phyloP scores from a whole-genome alignment of 805 yeast species.

The Debaryomyces maramus region DNA sequence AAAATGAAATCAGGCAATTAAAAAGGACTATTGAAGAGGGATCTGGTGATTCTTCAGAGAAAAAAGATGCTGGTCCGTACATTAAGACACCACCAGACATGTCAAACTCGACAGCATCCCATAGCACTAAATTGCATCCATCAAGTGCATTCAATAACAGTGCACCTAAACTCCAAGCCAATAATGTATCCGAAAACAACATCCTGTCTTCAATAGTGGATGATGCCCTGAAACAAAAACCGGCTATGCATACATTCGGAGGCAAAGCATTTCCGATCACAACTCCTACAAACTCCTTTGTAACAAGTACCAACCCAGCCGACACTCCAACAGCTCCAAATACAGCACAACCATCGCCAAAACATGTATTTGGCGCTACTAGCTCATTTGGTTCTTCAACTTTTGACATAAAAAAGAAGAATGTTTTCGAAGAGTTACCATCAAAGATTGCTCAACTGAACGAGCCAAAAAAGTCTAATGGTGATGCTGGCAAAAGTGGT shows the following conservation, averaged over 20 bases:
- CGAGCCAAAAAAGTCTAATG: not conserved
- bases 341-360: conserved; percentile 10
- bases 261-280: conserved; percentile 19
- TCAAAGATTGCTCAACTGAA: conserved; percentile 8
- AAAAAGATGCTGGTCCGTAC: conserved; percentile 7
- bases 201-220: conserved; percentile 1
- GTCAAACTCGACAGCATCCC: not conserved
- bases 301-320: conserved; percentile 2
- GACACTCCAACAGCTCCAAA: conserved; percentile 13
- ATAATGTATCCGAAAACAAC: conserved; percentile 1
- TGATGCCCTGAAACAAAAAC: conserved; percentile 2
- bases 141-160: not conserved
- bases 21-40: conserved; percentile 8
- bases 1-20: conserved; percentile 21
- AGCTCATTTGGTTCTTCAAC: conserved; percentile 36
- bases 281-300: conserved; percentile 17
- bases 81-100: not conserved
- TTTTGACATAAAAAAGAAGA: conserved; percentile 22
- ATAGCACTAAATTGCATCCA: not conserved
- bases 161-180: not conserved
- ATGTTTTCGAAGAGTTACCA: conserved; percentile 27
- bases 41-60: conserved; percentile 14
- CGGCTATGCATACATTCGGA: conserved; percentile 16
- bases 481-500: conserved; percentile 1
- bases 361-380: conserved; percentile 39